Percentiles rank a stretch among this genome's conserved stretches.
Evolutionary conservation across 1,284 basidiomycete genomes (phyloP).

Genomic region (Puccinia triticina): DNA sequence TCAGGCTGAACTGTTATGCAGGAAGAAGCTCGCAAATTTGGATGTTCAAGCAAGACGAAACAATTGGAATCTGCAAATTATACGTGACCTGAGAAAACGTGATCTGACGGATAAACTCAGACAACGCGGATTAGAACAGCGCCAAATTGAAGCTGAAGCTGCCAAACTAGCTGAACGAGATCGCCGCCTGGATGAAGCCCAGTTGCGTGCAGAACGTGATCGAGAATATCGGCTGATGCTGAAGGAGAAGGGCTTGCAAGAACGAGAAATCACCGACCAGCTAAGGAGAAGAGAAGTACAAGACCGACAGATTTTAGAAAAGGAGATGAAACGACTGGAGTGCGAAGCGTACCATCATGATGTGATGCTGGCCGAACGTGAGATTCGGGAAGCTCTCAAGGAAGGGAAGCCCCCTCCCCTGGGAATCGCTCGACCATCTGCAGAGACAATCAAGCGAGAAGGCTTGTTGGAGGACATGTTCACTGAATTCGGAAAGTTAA

Average conservation of each 20-base stretch:
- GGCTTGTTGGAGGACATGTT: constrained; percentile 33
- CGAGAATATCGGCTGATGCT: constrained; percentile 38
- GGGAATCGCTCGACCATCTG: constrained; percentile 39
- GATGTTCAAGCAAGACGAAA: constrained; percentile 18
- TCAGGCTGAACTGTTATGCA: constrained; percentile 45
- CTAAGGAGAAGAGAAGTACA: constrained; percentile 37
- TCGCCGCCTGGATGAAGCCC: constrained; percentile 6
- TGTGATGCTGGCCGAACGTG: constrained; percentile 16
- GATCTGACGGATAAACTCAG: constrained; percentile 31
- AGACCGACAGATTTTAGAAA: constrained; percentile 32
- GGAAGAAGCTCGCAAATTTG: constrained; percentile 34
- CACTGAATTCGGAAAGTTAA: constrained; percentile 29
- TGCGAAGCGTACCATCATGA: constrained; percentile 31
- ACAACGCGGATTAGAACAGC: constrained; percentile 36
- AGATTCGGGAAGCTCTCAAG: constrained; percentile 22
- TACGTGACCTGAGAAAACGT: constrained; percentile 44
- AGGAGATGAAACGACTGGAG: constrained; percentile 27
- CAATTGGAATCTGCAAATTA: constrained; percentile 10
- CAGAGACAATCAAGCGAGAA: constrained; percentile 29
- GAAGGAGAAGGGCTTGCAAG: constrained; percentile 49
- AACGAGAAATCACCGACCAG: constrained; percentile 45
- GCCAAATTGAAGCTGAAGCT: constrained; percentile 39
- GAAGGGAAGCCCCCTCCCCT: constrained; percentile 41
- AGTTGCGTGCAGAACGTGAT: constrained; percentile 35
- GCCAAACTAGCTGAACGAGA: constrained; percentile 30